A percentile compares a stretch with the other conserved stretches of the same genome.
These are phyloP conservation scores for Crucibulum cyathiforme DNA, from an alignment of 1,284 basidiomycete genomes.

Conservation along the genomic window DNA sequence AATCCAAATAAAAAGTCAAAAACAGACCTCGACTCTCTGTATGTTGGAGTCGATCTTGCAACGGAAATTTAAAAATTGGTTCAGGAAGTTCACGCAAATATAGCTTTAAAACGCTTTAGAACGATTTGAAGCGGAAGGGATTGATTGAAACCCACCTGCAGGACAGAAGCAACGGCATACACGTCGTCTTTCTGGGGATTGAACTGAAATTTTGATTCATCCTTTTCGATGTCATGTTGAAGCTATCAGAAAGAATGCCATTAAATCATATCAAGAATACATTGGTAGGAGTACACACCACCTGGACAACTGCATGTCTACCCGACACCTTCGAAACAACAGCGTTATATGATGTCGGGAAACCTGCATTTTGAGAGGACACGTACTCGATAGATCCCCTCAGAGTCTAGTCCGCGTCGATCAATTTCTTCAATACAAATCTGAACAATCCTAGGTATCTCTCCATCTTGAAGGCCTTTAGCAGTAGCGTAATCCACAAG, in stretches of 20 bases:
- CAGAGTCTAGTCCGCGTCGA: slow-evolving; percentile 76
- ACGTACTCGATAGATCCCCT: slow-evolving; percentile 85
- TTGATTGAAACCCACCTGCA: slow-evolving; percentile 70
- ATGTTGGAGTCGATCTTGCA: slow-evolving; percentile 86
- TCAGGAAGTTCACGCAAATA: slow-evolving; percentile 94
- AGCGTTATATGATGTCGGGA: background rate
- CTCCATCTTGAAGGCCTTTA: slow-evolving; percentile 73
- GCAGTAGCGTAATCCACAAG: slow-evolving; percentile 92
- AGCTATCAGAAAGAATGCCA: slow-evolving; percentile 51
- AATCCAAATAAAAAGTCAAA: background rate
- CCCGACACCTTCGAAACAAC: slow-evolving; percentile 69
- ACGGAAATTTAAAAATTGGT: slow-evolving; percentile 86
- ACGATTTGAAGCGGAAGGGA: background rate
- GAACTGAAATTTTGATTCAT: slow-evolving; percentile 88
- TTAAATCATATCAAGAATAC: background rate
- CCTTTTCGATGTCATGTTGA: slow-evolving; percentile 88
- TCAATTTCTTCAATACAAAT: slow-evolving; percentile 90
- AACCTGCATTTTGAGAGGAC: background rate
- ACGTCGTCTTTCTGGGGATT: slow-evolving; percentile 79
- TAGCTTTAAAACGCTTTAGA: slow-evolving; percentile 48
- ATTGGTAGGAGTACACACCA: slow-evolving; percentile 50
- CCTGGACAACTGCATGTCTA: slow-evolving; percentile 83
- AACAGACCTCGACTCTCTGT: slow-evolving; percentile 74
- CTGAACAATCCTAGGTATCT: slow-evolving; percentile 84
- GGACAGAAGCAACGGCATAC: slow-evolving; percentile 86